phyloP scores from a whole-genome alignment of 2,329 filamentous ascomycete genomes.

The Aspergillus eucalypticola region DNA sequence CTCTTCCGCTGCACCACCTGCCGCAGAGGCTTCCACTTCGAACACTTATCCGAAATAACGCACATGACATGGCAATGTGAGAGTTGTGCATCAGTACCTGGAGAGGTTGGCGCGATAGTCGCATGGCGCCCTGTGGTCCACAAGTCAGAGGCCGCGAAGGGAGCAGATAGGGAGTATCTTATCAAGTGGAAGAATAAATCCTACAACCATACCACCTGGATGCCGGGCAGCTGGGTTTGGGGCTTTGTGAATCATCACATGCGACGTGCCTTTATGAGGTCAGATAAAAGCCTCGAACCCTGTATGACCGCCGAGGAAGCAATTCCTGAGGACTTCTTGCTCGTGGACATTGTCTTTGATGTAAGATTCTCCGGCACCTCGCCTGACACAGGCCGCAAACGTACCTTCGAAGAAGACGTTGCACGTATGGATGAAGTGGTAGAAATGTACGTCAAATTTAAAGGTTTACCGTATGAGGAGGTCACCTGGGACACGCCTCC shows the following conservation, averaged over 20 bases:
- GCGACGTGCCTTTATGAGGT: slow-evolving; percentile 75
- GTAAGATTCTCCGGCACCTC: slow-evolving; percentile 66
- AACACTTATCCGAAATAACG: slow-evolving; percentile 68
- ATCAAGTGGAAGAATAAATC: slow-evolving; percentile 83
- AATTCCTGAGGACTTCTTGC: slow-evolving; percentile 81
- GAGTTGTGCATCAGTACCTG: slow-evolving; percentile 66
- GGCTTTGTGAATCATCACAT: slow-evolving; percentile 65
- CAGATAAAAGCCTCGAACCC: slow-evolving; percentile 61
- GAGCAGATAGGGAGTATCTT: slow-evolving; percentile 87
- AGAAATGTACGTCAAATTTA: slow-evolving; percentile 82
- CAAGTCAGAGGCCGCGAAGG: slow-evolving; percentile 53
- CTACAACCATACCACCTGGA: slow-evolving; percentile 82
- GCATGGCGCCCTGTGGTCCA: slow-evolving; percentile 78
- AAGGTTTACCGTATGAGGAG: slow-evolving; percentile 88
- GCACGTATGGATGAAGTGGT: slow-evolving; percentile 70
- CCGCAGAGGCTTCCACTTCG: slow-evolving; percentile 76
- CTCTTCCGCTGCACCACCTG: slow-evolving; percentile 82
- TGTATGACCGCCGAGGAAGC: slow-evolving; percentile 74
- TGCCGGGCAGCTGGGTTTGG: slow-evolving; percentile 85
- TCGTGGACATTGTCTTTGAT: slow-evolving; percentile 85
- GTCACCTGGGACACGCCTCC: slow-evolving; percentile 87
- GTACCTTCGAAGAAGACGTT: slow-evolving; percentile 66
- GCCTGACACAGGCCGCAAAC: slow-evolving; percentile 49
- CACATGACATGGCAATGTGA: slow-evolving; percentile 68
- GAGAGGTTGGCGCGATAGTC: slow-evolving; percentile 75